A percentile compares a stretch with the other conserved stretches of the same genome.
Evolutionary conservation across 768 basidiomycete species (phyloP).

Genomic region (Melanogaster broomeanus): DNA sequence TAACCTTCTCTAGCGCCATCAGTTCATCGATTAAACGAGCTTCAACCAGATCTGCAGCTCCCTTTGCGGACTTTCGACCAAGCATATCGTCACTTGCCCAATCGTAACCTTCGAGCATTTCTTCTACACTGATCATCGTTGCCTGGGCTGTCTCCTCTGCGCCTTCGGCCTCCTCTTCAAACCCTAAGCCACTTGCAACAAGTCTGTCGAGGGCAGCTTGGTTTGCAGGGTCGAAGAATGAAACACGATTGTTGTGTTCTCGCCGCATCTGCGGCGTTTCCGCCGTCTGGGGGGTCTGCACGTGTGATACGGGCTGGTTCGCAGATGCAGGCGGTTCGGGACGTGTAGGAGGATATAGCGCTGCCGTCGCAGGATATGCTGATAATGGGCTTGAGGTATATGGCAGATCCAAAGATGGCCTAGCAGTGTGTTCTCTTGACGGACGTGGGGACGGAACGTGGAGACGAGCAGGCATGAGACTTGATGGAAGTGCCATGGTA

Average conservation of each 20-base stretch:
- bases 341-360: slow-evolving; percentile 16
- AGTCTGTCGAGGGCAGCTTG: slow-evolving; percentile 74
- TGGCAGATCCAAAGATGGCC: slow-evolving; percentile 20
- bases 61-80: slow-evolving; percentile 60
- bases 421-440: slow-evolving; percentile 12
- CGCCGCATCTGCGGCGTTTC: slow-evolving; percentile 43
- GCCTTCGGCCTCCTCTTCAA: slow-evolving; percentile 52
- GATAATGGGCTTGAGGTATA: slow-evolving; percentile 21
- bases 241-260: slow-evolving; percentile 69
- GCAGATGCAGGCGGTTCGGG: slow-evolving; percentile 14
- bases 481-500: slow-evolving; percentile 21
- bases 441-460: slow-evolving; percentile 27
- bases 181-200: slow-evolving; percentile 46
- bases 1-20: slow-evolving; percentile 89
- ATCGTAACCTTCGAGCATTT: slow-evolving; percentile 98
- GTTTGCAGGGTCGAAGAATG: slow-evolving; percentile 81
- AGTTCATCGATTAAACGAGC: slow-evolving; percentile 87
- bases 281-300: slow-evolving; percentile 33
- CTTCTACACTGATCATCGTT: slow-evolving; percentile 90
- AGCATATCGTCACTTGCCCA: slow-evolving; percentile 87
- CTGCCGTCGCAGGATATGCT: slow-evolving; percentile 5
- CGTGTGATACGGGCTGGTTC: slow-evolving; percentile 29
- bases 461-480: slow-evolving; percentile 24
- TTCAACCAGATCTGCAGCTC: slow-evolving; percentile 90
- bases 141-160: slow-evolving; percentile 79